A percentile compares a stretch with the other conserved stretches of the same genome.
Evolutionary conservation across 2,329 filamentous ascomycete species (phyloP).

Genomic region (Fusarium phyllophilum): DNA sequence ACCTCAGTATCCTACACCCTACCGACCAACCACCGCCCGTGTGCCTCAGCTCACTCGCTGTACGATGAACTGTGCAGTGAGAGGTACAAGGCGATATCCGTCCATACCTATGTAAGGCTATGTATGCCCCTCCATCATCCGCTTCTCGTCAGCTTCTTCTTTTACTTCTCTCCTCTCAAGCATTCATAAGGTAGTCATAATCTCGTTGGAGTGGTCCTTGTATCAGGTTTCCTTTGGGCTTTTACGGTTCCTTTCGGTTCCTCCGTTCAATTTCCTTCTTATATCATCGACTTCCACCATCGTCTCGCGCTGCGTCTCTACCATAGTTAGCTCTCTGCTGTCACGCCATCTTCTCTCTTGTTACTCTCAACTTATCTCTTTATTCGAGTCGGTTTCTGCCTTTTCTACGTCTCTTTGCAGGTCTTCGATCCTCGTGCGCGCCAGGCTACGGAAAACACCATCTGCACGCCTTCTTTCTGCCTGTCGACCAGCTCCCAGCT

Average conservation of each 20-base stretch:
- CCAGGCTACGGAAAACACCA: background rate
- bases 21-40: background rate
- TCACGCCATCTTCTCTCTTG: background rate
- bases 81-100: constrained; percentile 1
- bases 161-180: constrained; percentile 7
- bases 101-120: background rate
- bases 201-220: constrained; percentile 22
- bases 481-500: constrained; percentile 16
- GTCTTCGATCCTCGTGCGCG: background rate
- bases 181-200: constrained; percentile 13
- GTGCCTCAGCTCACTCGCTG: constrained; percentile 7
- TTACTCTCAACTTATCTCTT: constrained; percentile 10
- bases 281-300: background rate
- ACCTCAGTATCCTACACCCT: background rate
- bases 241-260: constrained; percentile 20
- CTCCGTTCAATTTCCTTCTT: constrained; percentile 23
- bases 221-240: constrained; percentile 27
- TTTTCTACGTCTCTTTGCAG: background rate
- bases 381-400: background rate
- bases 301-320: constrained; percentile 4
- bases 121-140: constrained; percentile 11
- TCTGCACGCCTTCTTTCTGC: background rate
- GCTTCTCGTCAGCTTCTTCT: constrained; percentile 4
- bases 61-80: constrained; percentile 12
- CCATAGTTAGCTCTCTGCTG: background rate